A percentile compares a stretch with the other conserved stretches of the same genome.
Conservation (phyloP, 108 stramenopile species). For the Skeletonema marinoi region DNA sequence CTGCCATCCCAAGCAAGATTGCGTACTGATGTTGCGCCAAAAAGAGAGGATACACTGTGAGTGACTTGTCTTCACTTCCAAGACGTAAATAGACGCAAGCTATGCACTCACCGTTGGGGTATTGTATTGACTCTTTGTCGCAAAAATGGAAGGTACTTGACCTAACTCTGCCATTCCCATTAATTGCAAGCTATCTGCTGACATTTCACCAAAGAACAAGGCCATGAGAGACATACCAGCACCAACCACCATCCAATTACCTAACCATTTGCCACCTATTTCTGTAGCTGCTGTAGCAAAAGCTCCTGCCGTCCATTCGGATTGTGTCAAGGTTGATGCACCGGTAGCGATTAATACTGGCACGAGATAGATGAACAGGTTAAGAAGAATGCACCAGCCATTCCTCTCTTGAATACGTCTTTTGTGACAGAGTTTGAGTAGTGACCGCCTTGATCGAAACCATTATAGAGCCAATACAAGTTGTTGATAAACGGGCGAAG, state of each 20-base stretch:
- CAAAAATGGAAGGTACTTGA: conserved; percentile 51
- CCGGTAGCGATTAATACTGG: conserved; percentile 56
- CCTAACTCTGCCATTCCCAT: conserved; percentile 76
- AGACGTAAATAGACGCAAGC: background rate
- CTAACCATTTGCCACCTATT: conserved; percentile 65
- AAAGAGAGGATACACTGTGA: conserved; percentile 12
- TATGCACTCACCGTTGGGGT: conserved; percentile 36
- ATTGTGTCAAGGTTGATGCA: conserved; percentile 50
- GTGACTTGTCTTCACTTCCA: background rate
- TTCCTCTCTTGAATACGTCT: conserved; percentile 34
- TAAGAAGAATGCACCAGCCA: conserved; percentile 40
- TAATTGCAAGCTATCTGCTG: conserved; percentile 65
- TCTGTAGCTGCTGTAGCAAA: conserved; percentile 59
- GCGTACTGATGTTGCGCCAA: conserved; percentile 9
- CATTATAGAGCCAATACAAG: conserved; percentile 73
- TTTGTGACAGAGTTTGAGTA: conserved; percentile 69
- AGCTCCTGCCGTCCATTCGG: conserved; percentile 61
- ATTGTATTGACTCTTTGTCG: conserved; percentile 16
- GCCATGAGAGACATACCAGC: conserved; percentile 57
- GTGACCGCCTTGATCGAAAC: conserved; percentile 64
- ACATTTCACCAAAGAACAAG: conserved; percentile 71
- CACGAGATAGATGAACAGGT: conserved; percentile 49
- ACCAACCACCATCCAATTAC: conserved; percentile 66
- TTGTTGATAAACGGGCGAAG: conserved; percentile 69
- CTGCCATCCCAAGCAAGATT: conserved; percentile 19